Evolutionary conservation across 2,329 filamentous ascomycete genomes (phyloP), one percentile per base, ranked within the genome.

Genomic region (Xylaria sp.): DNA sequence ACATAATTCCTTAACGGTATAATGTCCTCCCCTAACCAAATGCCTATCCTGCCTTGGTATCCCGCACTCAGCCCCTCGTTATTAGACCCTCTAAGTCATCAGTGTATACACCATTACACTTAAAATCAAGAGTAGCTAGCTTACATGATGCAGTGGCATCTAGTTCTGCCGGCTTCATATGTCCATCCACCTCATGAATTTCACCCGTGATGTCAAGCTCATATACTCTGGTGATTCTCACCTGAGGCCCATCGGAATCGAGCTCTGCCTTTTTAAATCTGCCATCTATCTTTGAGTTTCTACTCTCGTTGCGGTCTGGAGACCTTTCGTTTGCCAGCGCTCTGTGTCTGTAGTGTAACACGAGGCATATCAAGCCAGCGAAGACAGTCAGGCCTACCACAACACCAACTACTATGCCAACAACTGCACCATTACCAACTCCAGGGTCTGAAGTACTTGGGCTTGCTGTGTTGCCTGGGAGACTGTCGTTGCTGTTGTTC

Each of bases 111-210:
- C 21, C 19, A 29, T 40, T 23, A 11, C 5, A 3, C 40, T 15
- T 4, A 11, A 29, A 10, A 31, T 31, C 15, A 10, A 19, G 17
- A 4, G 17, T 29, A 29, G 21, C 21, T 13, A 29, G 3, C 11
- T 17, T 21, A 19, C 11, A 10, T 4, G 2, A 5, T 9, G 13
- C 10, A 10, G 11, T 19, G n/a, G 17, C 25, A 44, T 48, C 56
- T 23, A 59, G 17, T 44, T 63, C 55, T 17, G 17, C 40, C n/a
- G 54, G 49, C 15, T 57, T 57, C 52, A 43, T 47, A 10, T 8
- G 4, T 3, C 52, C 47, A 10, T 48, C 57, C 25, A 33, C 51
- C 52, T 63, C 56, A 9, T 41, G 52, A 7, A 33, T 10, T 27
- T 60, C 51, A 9, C 47, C 17, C 7, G 31, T 46, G 23, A 40